Percentiles rank a stretch among this genome's conserved stretches.
Conservation (phyloP, 345 rosid genomes). For the Dipteronia sinensis region DNA sequence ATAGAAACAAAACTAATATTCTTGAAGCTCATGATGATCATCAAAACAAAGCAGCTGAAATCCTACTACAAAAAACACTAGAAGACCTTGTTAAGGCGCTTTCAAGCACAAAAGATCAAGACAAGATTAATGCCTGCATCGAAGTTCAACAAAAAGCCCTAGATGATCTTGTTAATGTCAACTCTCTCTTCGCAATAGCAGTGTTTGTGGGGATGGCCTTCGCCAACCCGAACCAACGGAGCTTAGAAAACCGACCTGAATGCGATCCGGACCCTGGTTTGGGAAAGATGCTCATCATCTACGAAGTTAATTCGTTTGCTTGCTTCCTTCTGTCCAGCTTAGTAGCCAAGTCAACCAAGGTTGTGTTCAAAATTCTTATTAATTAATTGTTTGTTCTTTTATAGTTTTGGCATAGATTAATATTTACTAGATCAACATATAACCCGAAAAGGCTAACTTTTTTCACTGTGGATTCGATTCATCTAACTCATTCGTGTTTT, state of each 20-base stretch:
- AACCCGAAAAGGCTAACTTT: too few relatives aligned
- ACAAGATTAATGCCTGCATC: neutral
- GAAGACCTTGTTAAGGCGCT: too few relatives aligned
- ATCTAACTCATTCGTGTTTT: too few relatives aligned
- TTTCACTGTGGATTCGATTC: too few relatives aligned
- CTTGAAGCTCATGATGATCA: too few relatives aligned
- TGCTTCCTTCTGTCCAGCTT: constrained; percentile 41
- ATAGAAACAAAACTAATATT: too few relatives aligned
- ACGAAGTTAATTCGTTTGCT: constrained; percentile 40
- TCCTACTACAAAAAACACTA: too few relatives aligned
- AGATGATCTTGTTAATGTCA: constrained; percentile 41
- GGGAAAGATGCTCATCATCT: constrained; percentile 24
- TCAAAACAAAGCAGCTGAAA: too few relatives aligned
- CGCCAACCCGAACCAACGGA: neutral
- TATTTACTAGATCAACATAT: too few relatives aligned
- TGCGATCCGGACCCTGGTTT: neutral
- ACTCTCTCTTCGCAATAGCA: constrained; percentile 43
- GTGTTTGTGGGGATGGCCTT: constrained; percentile 40
- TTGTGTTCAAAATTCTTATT: constrained; percentile 1
- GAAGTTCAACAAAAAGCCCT: constrained; percentile 18
- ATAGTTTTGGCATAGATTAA: too few relatives aligned
- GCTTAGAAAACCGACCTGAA: constrained; percentile 22
- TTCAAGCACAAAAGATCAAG: too few relatives aligned
- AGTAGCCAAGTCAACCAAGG: constrained; percentile 39
- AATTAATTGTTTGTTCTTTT: too few relatives aligned